Percentiles rank a stretch among this genome's conserved stretches.
phyloP scores from a whole-genome alignment of 2,329 filamentous ascomycete genomes.

The Diaporthe vaccinii region DNA sequence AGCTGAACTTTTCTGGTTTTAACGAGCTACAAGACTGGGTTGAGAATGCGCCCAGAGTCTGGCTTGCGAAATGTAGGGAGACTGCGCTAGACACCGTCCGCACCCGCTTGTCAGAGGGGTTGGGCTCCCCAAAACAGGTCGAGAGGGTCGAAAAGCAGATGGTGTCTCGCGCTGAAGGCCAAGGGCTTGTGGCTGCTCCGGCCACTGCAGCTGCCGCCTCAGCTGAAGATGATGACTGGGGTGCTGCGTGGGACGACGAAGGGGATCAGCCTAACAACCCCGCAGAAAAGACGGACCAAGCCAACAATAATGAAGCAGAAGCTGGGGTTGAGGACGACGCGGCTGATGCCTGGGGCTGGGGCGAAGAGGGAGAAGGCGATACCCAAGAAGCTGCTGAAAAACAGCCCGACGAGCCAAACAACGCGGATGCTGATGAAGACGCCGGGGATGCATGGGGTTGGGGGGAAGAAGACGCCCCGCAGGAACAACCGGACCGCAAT shows the following conservation, averaged over 20 bases:
- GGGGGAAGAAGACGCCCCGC: constrained; percentile 74
- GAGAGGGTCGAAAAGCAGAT: constrained; percentile 89
- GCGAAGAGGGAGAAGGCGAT: constrained; percentile 49
- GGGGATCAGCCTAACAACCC: constrained; percentile 58
- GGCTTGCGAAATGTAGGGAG: constrained; percentile 88
- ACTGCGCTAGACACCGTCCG: constrained; percentile 82
- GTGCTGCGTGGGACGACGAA: constrained; percentile 83
- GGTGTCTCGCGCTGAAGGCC: constrained; percentile 76
- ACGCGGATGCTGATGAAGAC: constrained; percentile 53
- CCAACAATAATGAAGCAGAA: constrained; percentile 43
- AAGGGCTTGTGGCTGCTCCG: constrained; percentile 67
- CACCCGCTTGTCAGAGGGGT: constrained; percentile 72
- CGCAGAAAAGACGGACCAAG: constrained; percentile 31
- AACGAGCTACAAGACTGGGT: constrained; percentile 83
- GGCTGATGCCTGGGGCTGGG: constrained; percentile 54
- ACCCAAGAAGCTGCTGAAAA: constrained; percentile 44
- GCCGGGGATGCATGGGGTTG: constrained; percentile 84
- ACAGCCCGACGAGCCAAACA: constrained; percentile 42
- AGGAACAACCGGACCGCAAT: constrained; percentile 47
- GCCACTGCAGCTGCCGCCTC: constrained; percentile 49
- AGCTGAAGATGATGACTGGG: constrained; percentile 75
- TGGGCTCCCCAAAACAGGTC: constrained; percentile 77
- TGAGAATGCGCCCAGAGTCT: constrained; percentile 82
- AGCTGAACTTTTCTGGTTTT: constrained; percentile 72
- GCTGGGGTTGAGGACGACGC: constrained; percentile 52